These are phyloP conservation scores for Mycena galopus DNA, from an alignment of 768 basidiomycete genomes.

Conservation along the genomic window DNA sequence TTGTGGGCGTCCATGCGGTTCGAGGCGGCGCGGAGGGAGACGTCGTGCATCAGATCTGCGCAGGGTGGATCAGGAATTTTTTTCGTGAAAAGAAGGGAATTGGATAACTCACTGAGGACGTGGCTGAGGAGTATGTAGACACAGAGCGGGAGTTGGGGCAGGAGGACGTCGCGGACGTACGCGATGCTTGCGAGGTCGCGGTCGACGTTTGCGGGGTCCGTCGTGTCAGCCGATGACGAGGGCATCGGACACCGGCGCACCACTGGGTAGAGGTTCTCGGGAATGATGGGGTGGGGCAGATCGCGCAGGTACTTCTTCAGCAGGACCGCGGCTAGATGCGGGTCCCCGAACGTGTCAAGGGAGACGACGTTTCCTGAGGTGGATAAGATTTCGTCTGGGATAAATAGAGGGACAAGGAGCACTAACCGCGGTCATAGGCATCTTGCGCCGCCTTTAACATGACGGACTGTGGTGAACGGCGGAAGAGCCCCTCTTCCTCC, in stretches of 20 bases:
- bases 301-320: slow-evolving; percentile 90
- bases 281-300: slow-evolving; percentile 83
- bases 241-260: slow-evolving; percentile 78
- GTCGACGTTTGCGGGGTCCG: slow-evolving; percentile 51
- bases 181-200: slow-evolving; percentile 67
- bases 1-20: slow-evolving; percentile 91
- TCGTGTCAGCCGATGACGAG: slow-evolving; percentile 41
- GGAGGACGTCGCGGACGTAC: slow-evolving; percentile 77
- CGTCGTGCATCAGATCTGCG: slow-evolving; percentile 83
- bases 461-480: slow-evolving; percentile 81
- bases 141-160: slow-evolving; percentile 79
- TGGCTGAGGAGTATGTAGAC: slow-evolving; percentile 80
- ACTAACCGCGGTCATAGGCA: slow-evolving; percentile 84
- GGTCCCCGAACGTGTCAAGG: slow-evolving; percentile 79
- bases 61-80: not conserved
- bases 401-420: not conserved
- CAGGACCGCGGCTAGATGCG: slow-evolving; percentile 86
- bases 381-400: slow-evolving; percentile 18
- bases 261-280: slow-evolving; percentile 73
- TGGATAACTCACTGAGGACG: slow-evolving; percentile 65
- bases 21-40: slow-evolving; percentile 72
- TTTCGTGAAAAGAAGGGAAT: slow-evolving; percentile 15
- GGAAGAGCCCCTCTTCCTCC: slow-evolving; percentile 84
- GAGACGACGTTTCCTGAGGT: slow-evolving; percentile 80
- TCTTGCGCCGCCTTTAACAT: slow-evolving; percentile 82